Conservation (phyloP, 2,329 filamentous ascomycete species). For the Chaetomium sp. region DNA sequence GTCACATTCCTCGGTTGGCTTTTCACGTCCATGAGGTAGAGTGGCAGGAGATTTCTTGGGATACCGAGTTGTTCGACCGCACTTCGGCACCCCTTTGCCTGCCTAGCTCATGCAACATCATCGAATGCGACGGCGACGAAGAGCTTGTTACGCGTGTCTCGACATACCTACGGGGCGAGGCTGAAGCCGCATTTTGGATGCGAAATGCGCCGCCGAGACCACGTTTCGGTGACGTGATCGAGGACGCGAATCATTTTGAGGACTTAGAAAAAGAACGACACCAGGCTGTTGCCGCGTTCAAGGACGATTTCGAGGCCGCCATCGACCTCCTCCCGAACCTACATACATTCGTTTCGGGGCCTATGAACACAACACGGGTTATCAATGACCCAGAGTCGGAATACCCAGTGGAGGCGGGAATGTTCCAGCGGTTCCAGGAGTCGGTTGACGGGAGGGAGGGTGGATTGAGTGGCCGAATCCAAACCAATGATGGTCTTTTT, state of each 20-base stretch:
- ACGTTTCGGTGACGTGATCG: neutral
- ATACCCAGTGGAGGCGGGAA: neutral
- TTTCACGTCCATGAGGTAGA: constrained; percentile 10
- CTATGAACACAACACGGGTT: constrained; percentile 4
- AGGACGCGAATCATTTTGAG: neutral
- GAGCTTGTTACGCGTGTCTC: neutral
- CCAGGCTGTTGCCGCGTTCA: neutral
- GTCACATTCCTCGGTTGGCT: constrained; percentile 7
- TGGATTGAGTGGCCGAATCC: neutral
- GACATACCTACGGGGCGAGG: neutral
- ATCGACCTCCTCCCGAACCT: constrained; percentile 10
- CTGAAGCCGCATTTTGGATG: constrained; percentile 1
- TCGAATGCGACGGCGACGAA: neutral
- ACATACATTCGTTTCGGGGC: constrained; percentile 10
- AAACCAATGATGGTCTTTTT: constrained; percentile 9
- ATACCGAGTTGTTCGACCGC: neutral
- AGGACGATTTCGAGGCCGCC: neutral
- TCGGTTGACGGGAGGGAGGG: no score
- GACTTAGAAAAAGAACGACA: neutral
- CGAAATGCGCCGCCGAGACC: neutral
- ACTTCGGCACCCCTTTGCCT: neutral
- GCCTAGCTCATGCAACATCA: neutral
- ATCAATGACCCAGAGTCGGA: neutral
- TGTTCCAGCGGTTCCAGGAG: neutral
- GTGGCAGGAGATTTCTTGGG: constrained; percentile 9